Evolutionary conservation across 768 basidiomycete genomes (phyloP).

Genomic region (Serpula lacrymans): DNA sequence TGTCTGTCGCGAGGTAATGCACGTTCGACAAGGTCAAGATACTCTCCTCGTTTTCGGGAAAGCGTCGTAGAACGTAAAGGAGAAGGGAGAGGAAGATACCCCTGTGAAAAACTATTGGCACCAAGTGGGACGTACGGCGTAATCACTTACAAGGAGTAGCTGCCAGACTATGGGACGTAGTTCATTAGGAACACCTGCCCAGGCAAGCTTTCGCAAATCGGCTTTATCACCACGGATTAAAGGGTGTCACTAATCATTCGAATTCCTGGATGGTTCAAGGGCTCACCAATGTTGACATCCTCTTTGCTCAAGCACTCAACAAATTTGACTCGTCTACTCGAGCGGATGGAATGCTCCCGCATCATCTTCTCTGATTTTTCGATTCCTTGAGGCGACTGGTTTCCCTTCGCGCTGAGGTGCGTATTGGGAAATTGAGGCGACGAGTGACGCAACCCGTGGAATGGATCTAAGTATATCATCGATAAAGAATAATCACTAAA

Average conservation of each 20-base stretch:
- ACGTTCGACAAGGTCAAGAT: conserved; percentile 81
- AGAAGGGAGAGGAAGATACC: conserved; percentile 85
- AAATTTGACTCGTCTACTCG: conserved; percentile 78
- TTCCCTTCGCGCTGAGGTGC: conserved; percentile 7
- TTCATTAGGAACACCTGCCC: conserved; percentile 90
- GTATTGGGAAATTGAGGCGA: conserved; percentile 14
- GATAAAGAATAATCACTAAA: conserved; percentile 23
- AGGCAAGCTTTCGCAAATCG: conserved; percentile 86
- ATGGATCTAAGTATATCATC: conserved; percentile 49
- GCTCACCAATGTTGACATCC: conserved; percentile 80
- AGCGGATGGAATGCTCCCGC: conserved; percentile 74
- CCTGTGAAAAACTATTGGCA: conserved; percentile 44
- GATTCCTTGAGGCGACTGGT: conserved; percentile 18
- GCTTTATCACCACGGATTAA: too few species aligned
- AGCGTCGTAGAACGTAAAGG: conserved; percentile 73
- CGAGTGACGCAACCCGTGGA: conserved; percentile 48
- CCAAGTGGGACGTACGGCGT: neutral
- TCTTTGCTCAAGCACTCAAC: conserved; percentile 71
- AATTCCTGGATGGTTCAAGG: conserved; percentile 3
- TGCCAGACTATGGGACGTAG: conserved; percentile 94
- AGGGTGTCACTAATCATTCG: neutral
- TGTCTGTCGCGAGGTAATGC: conserved; percentile 86
- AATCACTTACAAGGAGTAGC: conserved; percentile 71
- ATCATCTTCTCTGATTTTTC: conserved; percentile 54
- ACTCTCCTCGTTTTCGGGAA: conserved; percentile 89